Base-by-base conservation (phyloP, 805 yeast species). In the Lipomyces yamadae region DNA sequence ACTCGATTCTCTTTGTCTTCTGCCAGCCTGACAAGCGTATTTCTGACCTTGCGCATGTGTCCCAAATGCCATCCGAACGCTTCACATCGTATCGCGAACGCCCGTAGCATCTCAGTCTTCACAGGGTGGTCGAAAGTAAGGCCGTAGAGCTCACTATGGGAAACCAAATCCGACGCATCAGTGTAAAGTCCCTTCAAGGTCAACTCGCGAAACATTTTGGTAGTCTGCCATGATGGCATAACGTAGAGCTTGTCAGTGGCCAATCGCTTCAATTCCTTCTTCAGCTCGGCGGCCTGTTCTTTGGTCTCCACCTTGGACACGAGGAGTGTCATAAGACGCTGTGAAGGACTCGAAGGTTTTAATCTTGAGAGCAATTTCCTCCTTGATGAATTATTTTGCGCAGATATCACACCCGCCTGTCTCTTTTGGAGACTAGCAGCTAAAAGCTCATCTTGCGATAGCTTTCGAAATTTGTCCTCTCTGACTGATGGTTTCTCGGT, bases 191-290 rank as follows among this genome's bases (percentile, higher is more conserved):
- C 68, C 42, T 45, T 57, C 48, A 56, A 11, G 10, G 63, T 29
- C 13, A 64, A 50, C n/a, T 29, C 56, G 13, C 60, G 61, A 45
- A 64, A 11, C 15, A 67, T 58, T 39, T 39, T 24, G n/a, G 53
- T 63, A 10, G 56, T 37, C 60, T 64, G 67, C 70, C 65, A 56
- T 10, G 52, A 59, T 32, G 67, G 62, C 52, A 53, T 30, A 11
- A 6, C 7, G 52, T 39, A 60, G 53, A 33, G 55, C 8, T 39
- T 58, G 13, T 52, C 58, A 24, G 42, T 39, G 24, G 32, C n/a
- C 61, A 63, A 45, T 8, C 66, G 55, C 30, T n/a, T 15, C 2
- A 63, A 35, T 50, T 60, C 60, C 24, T 50, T 30, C 39, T 48
- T n/a, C 45, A 58, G 56, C 30, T 24, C 42, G 13, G 42, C 45